Conservation (phyloP, 495 filamentous ascomycete genomes). For the Trichoderma parareesei region DNA sequence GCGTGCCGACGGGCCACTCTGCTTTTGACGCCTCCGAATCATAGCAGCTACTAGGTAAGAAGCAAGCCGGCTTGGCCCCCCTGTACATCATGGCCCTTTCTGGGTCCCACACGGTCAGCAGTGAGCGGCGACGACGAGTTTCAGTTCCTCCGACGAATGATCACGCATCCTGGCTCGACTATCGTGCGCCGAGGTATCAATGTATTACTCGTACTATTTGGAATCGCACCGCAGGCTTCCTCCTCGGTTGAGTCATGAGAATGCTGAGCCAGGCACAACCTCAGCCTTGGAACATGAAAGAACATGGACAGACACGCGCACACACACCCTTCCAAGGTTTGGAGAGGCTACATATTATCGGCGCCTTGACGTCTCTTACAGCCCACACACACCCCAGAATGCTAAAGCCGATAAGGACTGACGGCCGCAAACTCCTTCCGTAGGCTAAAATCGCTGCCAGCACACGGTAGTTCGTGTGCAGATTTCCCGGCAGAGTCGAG, state of each 20-base stretch:
- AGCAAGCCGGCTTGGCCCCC: background rate
- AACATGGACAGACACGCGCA: no score
- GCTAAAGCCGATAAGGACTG: background rate
- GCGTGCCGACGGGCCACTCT: background rate
- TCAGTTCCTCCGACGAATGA: slow-evolving; percentile 4
- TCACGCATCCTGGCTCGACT: background rate
- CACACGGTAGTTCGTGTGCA: no score
- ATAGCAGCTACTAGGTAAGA: background rate
- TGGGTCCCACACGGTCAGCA: background rate
- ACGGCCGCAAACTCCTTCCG: background rate
- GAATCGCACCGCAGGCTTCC: background rate
- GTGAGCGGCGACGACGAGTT: background rate
- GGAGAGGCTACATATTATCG: background rate
- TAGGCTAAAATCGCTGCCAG: no score
- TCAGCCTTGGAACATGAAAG: no score
- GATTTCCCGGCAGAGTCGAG: no score
- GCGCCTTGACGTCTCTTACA: background rate
- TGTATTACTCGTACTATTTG: background rate
- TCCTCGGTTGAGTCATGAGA: no score
- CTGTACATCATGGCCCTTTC: background rate
- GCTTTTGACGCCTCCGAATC: background rate
- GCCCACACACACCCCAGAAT: background rate
- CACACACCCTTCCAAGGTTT: background rate
- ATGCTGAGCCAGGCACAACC: no score
- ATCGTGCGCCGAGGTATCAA: background rate